Conservation (phyloP, 768 basidiomycete species). For the Erythrobasidium yunnanense region DNA sequence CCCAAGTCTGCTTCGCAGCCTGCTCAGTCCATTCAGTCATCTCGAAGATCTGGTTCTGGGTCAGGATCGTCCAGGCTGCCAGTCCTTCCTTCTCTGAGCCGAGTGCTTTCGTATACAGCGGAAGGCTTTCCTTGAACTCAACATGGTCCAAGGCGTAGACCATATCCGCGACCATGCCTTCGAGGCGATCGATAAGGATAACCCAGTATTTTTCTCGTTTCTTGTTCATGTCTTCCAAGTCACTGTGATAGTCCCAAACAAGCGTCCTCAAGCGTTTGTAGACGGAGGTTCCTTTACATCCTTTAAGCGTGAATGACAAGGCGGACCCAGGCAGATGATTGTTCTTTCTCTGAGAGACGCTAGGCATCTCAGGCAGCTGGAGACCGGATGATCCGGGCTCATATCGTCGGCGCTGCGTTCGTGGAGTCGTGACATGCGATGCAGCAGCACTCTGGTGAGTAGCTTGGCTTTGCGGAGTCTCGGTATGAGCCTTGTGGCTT, state of each 20-base stretch:
- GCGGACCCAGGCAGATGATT: background rate
- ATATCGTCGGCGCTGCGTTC: background rate
- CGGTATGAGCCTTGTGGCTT: background rate
- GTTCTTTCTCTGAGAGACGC: background rate
- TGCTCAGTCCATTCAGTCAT: background rate
- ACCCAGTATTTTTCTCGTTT: background rate
- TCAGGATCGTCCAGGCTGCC: background rate
- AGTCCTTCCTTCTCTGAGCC: background rate
- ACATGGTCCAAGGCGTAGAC: background rate
- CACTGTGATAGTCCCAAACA: background rate
- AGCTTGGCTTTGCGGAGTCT: background rate
- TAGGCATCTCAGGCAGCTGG: background rate
- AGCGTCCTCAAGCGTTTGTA: background rate
- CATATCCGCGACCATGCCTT: background rate
- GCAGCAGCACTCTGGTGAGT: background rate
- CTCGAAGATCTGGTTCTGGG: background rate
- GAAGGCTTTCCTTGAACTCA: background rate
- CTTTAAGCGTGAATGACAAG: background rate
- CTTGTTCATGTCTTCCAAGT: conserved; percentile 21
- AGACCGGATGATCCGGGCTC: background rate
- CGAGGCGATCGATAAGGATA: background rate
- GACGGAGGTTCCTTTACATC: background rate
- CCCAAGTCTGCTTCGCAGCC: background rate
- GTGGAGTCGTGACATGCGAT: background rate
- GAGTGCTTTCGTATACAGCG: background rate